Conservation (phyloP, 495 filamentous ascomycete species). For the Xylaria curta region DNA sequence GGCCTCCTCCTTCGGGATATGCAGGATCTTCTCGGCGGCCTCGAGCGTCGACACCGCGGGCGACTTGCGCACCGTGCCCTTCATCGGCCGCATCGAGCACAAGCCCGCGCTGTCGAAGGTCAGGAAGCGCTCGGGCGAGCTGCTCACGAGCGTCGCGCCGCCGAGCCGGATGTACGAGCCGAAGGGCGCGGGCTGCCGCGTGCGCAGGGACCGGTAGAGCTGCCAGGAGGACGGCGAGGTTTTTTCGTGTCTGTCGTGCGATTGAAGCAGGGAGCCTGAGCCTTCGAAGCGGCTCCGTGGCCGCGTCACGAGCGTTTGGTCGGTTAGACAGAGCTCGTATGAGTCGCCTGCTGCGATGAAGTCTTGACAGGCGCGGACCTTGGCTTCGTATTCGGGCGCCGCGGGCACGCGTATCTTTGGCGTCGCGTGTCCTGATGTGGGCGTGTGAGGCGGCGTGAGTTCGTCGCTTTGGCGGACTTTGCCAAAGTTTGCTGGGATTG, state of each 20-base stretch:
- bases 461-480: conserved; percentile 30
- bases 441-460: conserved; percentile 38
- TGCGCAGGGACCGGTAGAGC: conserved; percentile 73
- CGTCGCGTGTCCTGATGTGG: conserved; percentile 25
- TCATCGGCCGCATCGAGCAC: conserved; percentile 84
- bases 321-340: conserved; percentile 92
- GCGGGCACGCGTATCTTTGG: conserved; percentile 51
- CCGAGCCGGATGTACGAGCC: conserved; percentile 80
- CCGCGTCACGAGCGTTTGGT: conserved; percentile 68
- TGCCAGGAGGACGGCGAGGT: conserved; percentile 58
- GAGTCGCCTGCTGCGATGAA: conserved; percentile 80
- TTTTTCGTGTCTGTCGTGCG: neutral
- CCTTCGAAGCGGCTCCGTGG: conserved; percentile 36
- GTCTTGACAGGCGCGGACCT: conserved; percentile 73
- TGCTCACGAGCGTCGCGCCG: conserved; percentile 72
- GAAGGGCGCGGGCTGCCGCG: conserved; percentile 84
- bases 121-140: conserved; percentile 93
- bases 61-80: conserved; percentile 87
- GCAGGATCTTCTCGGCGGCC: conserved; percentile 71
- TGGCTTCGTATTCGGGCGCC: conserved; percentile 63
- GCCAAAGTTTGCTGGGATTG: conserved; percentile 32
- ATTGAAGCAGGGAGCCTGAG: neutral
- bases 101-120: conserved; percentile 64
- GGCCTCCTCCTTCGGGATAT: conserved; percentile 84
- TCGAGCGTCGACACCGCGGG: conserved; percentile 60